Base-by-base conservation (phyloP, 345 rosid genomes). In the Euphorbia peplus region DNA sequence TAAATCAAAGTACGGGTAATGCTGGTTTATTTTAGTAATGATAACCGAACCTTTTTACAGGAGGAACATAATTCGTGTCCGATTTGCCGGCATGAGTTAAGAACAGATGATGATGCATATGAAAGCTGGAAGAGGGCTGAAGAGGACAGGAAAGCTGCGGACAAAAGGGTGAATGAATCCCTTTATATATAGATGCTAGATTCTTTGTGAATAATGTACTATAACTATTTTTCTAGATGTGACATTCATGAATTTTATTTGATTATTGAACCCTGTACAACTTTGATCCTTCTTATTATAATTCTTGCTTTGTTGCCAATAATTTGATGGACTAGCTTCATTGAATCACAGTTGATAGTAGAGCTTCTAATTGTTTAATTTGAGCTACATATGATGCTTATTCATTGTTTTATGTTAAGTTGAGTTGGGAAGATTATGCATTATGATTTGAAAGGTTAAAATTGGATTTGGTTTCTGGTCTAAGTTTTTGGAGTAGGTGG, bases 61-160 rank as follows among this genome's bases (percentile, higher is more conserved):
- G 93, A 95, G 64, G 96, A 86, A 72, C 93, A 91, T 79, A 95
- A 95, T 84, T 91, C 99, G 53, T 95, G 99, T 74, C 99, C 99
- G 21, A 87, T 91, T 69, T 95, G 99, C 65, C 88, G 96, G 58
- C 85, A 88, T 13, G 99, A 95, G 70, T 81, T 95, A 71, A 87
- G 75, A 52, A 95, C 96, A 21, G 99, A 95, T 52, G 99, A 95
- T 77, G 90, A 88, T 75, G 84, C 79, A 14, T 95, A 95, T 18
- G 99, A 95, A 81, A 90, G 78, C 80, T 85, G 98, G 98, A 95
- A 84, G 78, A 95, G 88, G 78, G 96, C 93, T 0, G 89, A 88
- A 76, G 97, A 91, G 80, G 99, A 88, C 80, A 69, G 95, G 64
- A 91, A 83, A 82, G 97, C 96, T 12, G 97, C 96, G 64, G 96